Evolutionary conservation across 441 rosid genomes (phyloP).

Genomic region (Populus hybrid): DNA sequence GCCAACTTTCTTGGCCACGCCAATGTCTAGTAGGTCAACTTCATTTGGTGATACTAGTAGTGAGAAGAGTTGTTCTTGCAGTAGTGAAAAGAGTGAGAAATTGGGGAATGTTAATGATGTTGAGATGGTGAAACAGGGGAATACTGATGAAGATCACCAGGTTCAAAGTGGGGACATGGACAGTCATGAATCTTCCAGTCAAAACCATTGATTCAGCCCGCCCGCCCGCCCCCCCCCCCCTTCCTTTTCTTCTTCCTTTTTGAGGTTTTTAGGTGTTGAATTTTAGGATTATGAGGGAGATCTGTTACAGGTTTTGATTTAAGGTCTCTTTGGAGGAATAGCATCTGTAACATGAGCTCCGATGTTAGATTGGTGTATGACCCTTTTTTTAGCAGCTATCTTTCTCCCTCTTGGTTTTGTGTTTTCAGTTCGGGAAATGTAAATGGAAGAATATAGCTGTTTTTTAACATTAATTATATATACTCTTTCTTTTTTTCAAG

Average conservation of each 20-base stretch:
- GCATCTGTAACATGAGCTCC: slow-evolving; percentile 22
- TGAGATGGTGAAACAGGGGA: slow-evolving; percentile 16
- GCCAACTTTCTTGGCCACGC: slow-evolving; percentile 83
- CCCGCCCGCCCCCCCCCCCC: too few species aligned
- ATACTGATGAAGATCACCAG: slow-evolving; percentile 18
- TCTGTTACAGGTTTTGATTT: slow-evolving; percentile 10
- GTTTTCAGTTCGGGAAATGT: slow-evolving; percentile 35
- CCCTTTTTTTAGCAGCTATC: slow-evolving; percentile 6
- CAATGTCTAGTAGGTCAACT: slow-evolving; percentile 42
- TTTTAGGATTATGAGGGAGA: slow-evolving; percentile 3
- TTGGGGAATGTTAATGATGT: slow-evolving; percentile 13
- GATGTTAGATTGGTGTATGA: slow-evolving; percentile 15
- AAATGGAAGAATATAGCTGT: slow-evolving; percentile 24
- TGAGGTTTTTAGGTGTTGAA: neutral
- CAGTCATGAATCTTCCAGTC: slow-evolving; percentile 18
- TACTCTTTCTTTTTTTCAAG: neutral
- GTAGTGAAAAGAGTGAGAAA: slow-evolving; percentile 32
- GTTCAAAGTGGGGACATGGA: slow-evolving; percentile 21
- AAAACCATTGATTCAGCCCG: slow-evolving; percentile 16
- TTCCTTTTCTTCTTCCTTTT: neutral
- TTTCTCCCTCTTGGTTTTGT: neutral
- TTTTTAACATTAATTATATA: neutral
- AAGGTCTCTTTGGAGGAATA: neutral
- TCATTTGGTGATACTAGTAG: slow-evolving; percentile 38
- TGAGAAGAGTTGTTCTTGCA: slow-evolving; percentile 38